Percentiles rank a stretch among this genome's conserved stretches.
Evolutionary conservation across 306 rosid species (phyloP).

Genomic region (Lupinus albus): DNA sequence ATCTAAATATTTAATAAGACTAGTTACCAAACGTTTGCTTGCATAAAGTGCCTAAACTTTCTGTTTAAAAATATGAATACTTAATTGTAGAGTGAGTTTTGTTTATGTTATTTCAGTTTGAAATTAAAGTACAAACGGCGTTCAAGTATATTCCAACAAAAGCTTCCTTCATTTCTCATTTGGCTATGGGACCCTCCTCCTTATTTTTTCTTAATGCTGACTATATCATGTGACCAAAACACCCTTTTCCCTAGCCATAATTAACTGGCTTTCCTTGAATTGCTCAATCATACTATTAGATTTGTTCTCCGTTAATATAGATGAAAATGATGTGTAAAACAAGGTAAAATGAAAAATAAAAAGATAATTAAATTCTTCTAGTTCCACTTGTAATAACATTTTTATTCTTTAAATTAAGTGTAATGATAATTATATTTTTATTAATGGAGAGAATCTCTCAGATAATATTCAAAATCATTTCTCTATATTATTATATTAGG

Average conservation of each 20-base stretch:
- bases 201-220: neutral
- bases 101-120: slow-evolving; percentile 13
- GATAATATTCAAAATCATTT: no score
- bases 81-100: neutral
- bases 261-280: no score
- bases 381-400: no score
- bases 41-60: slow-evolving; percentile 28
- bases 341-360: no score
- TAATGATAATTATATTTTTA: no score
- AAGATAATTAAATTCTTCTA: no score
- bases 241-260: neutral
- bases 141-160: slow-evolving; percentile 32
- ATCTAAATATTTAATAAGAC: neutral
- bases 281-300: no score
- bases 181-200: slow-evolving; percentile 41
- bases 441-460: no score
- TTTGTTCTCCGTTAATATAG: no score
- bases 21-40: slow-evolving; percentile 38
- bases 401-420: no score
- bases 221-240: slow-evolving; percentile 40
- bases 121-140: slow-evolving; percentile 33
- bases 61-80: neutral
- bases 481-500: no score
- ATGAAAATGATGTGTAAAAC: no score
- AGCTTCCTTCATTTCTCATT: slow-evolving; percentile 39